A percentile compares a stretch with the other conserved stretches of the same genome.
phyloP scores from a whole-genome alignment of 495 filamentous ascomycete species.

The Penicillium goetzii region DNA sequence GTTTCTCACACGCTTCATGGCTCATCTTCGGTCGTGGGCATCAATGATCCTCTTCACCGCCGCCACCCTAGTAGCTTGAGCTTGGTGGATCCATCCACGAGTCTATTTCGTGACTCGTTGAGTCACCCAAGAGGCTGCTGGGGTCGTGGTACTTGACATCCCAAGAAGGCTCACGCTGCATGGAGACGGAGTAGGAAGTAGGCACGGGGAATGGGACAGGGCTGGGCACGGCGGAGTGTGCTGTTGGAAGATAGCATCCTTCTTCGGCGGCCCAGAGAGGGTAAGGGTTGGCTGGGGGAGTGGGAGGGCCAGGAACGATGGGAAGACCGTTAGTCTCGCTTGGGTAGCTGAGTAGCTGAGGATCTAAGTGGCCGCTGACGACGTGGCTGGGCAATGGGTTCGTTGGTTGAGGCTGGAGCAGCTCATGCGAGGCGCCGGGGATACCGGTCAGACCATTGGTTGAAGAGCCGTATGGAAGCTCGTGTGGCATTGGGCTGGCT shows the following conservation, averaged over 20 bases:
- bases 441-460: constrained; percentile 48
- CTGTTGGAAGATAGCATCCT: constrained; percentile 8
- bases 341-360: constrained; percentile 44
- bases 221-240: constrained; percentile 10
- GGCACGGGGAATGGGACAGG: constrained; percentile 11
- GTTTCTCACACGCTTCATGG: neutral
- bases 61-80: neutral
- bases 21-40: constrained; percentile 12
- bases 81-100: constrained; percentile 10
- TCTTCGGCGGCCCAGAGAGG: constrained; percentile 14
- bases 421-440: constrained; percentile 58
- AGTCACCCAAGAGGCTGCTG: neutral
- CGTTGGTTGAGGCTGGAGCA: constrained; percentile 46
- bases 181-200: constrained; percentile 1
- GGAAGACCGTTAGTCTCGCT: constrained; percentile 18
- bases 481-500: constrained; percentile 33
- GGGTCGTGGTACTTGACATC: constrained; percentile 12
- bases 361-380: constrained; percentile 38
- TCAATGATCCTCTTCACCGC: neutral
- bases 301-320: neutral
- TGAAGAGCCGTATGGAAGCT: constrained; percentile 37
- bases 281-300: constrained; percentile 13
- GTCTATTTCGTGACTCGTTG: constrained; percentile 12
- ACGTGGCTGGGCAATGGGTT: constrained; percentile 25
- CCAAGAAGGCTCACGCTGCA: constrained; percentile 24